A percentile compares a stretch with the other conserved stretches of the same genome.
phyloP scores from a whole-genome alignment of 768 basidiomycete species.

The Kwoniella dendrophila region DNA sequence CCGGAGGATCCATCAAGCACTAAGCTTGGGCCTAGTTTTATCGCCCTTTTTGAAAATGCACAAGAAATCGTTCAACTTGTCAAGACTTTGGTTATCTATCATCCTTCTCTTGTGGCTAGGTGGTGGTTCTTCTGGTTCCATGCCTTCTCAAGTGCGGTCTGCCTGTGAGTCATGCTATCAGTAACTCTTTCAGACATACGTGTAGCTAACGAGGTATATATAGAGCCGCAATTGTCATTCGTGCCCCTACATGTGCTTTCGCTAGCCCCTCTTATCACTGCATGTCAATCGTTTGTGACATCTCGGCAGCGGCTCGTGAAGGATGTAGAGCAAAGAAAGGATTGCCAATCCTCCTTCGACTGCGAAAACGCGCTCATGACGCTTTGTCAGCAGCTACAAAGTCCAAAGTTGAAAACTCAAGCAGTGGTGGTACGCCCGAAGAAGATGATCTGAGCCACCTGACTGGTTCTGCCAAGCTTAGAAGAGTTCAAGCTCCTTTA shows the following conservation, averaged over 20 bases:
- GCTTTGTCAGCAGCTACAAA: constrained; percentile 31
- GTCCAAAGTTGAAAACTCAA: constrained; percentile 5
- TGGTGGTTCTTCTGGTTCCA: constrained; percentile 54
- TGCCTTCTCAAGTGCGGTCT: constrained; percentile 51
- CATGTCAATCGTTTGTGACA: constrained; percentile 52
- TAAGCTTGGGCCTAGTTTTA: constrained; percentile 41
- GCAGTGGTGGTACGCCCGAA: constrained; percentile 10
- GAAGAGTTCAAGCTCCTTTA: constrained; percentile 30
- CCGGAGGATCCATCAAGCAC: constrained; percentile 46
- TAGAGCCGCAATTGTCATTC: constrained; percentile 50
- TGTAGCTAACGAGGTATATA: constrained; percentile 8
- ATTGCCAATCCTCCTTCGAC: constrained; percentile 45
- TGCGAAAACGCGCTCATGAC: constrained; percentile 47
- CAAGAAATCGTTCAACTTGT: constrained; percentile 54
- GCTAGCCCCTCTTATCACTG: constrained; percentile 50
- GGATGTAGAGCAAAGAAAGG: constrained; percentile 54
- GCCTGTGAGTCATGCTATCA: constrained; percentile 43
- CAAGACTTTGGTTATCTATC: constrained; percentile 51
- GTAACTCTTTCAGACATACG: neutral
- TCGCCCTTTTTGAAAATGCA: constrained; percentile 49
- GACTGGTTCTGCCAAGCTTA: constrained; percentile 33
- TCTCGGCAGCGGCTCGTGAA: constrained; percentile 45
- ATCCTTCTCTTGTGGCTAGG: constrained; percentile 49
- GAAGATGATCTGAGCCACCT: constrained; percentile 54
- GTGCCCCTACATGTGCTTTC: constrained; percentile 48